Evolutionary conservation across 805 yeast genomes (phyloP), one percentile per base, ranked within the genome.

Genomic region (Groenewaldozyma salmanticensis): DNA sequence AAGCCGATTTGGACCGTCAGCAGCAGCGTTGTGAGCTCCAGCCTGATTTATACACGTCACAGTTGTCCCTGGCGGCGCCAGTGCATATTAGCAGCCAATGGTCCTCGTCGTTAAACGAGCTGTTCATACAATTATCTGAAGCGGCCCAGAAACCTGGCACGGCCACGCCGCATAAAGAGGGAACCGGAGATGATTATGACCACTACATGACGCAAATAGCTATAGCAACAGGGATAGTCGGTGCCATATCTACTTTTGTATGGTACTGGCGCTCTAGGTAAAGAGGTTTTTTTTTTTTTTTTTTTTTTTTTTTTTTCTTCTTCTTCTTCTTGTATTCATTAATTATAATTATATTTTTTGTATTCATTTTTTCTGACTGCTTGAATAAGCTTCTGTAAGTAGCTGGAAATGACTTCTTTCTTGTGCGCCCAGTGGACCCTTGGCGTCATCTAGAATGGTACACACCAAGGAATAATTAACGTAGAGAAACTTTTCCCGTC

Each of bases 1-100:
- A 92, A 55, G 97, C 98, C 0, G 99, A 92, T 60, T 66, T 86
- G 29, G 99, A 92, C 59, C 78, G 94, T 50, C 97, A 88, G 57
- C 96, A 90, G 54, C 99, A 92, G 54, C 61, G 98, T 29, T 77
- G 81, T 31, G 83, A 75, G 42, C 65, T 72, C 4, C 96, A 85
- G 55, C 98, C 99, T 0, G 97, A 92, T 51, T 79, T 76, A 21
- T 87, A 79, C 54, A 79, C 95, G 0, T 66, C 84, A 21, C 68
- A 72, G 4, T 59, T 87, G 4, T 58, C 66, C 4, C 57, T 92
- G 13, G 77, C 79, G 7, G 83, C 92, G 3, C 98, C 98, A 0
- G 61, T 92, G 47, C 97, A 92, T 55, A 82, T 90, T 1, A 84
- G 95, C 0, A 82, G 94, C 0, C 71, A 78, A 9, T 92, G 99